A percentile compares a stretch with the other conserved stretches of the same genome.
Conservation (phyloP, 768 basidiomycete genomes). For the Termitomyces sp. region DNA sequence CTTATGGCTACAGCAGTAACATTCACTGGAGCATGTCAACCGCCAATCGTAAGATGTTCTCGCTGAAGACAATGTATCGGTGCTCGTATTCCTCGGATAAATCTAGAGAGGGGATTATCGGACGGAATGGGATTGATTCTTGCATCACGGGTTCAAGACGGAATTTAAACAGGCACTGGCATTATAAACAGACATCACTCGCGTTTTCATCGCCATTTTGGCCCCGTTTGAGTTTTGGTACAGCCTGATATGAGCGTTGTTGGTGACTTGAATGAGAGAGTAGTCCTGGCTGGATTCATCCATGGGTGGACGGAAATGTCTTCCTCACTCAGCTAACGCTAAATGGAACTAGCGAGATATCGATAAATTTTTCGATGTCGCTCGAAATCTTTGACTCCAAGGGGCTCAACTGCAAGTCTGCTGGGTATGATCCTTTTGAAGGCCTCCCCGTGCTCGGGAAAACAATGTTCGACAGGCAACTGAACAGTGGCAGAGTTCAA, state of each 20-base stretch:
- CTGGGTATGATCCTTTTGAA: background rate
- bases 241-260: too few species aligned
- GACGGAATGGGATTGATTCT: background rate
- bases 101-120: background rate
- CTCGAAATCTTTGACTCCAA: background rate
- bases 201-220: background rate
- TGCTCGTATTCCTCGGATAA: background rate
- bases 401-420: background rate
- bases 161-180: too few species aligned
- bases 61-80: background rate
- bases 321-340: background rate
- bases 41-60: background rate
- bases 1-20: too few species aligned
- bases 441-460: background rate
- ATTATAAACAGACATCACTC: background rate
- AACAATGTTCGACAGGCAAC: background rate
- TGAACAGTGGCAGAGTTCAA: background rate
- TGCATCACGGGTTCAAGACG: background rate
- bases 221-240: background rate
- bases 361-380: background rate
- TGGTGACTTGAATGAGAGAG: background rate
- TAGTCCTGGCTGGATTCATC: background rate
- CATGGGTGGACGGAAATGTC: background rate
- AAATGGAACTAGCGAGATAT: background rate
- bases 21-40: background rate